These are phyloP conservation scores for Pleodorina starrii DNA, from an alignment of 139 green algal species.

Conservation along the genomic window DNA sequence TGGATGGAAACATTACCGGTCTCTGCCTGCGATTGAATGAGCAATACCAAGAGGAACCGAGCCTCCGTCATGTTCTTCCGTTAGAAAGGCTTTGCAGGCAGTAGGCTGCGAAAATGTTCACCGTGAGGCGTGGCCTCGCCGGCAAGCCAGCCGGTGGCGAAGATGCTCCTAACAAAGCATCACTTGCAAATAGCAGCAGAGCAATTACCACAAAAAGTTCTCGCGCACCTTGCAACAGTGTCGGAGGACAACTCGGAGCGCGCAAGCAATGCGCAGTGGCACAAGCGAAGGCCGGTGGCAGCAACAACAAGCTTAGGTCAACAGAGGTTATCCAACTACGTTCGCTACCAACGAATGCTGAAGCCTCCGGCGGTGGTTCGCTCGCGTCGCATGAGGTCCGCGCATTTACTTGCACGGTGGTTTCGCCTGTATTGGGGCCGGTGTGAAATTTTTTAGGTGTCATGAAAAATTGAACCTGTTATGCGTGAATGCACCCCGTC, in stretches of 20 bases:
- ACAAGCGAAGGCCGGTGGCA: not conserved
- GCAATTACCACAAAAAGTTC: not conserved
- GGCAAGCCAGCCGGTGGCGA: not conserved
- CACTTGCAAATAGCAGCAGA: not conserved
- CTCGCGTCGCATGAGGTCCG: conserved; percentile 13
- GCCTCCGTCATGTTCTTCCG: too few relatives aligned
- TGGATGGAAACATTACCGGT: too few relatives aligned
- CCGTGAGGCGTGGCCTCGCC: not conserved
- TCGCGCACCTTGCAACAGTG: not conserved
- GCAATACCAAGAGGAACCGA: too few relatives aligned
- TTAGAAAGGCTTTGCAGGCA: too few relatives aligned
- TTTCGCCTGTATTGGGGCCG: not conserved
- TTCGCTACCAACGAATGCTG: not conserved
- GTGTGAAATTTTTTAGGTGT: not conserved
- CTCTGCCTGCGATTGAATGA: too few relatives aligned
- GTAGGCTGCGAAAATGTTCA: conserved; percentile 10
- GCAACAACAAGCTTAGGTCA: not conserved
- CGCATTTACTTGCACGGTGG: too few relatives aligned
- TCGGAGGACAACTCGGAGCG: not conserved
- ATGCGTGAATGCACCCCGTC: not conserved
- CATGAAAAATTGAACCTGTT: not conserved
- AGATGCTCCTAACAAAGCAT: not conserved
- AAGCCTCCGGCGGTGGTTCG: not conserved
- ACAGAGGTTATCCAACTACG: not conserved
- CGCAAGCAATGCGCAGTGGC: not conserved